Base-by-base conservation (phyloP, 2,329 filamentous ascomycete species). In the Xylariales sp. region DNA sequence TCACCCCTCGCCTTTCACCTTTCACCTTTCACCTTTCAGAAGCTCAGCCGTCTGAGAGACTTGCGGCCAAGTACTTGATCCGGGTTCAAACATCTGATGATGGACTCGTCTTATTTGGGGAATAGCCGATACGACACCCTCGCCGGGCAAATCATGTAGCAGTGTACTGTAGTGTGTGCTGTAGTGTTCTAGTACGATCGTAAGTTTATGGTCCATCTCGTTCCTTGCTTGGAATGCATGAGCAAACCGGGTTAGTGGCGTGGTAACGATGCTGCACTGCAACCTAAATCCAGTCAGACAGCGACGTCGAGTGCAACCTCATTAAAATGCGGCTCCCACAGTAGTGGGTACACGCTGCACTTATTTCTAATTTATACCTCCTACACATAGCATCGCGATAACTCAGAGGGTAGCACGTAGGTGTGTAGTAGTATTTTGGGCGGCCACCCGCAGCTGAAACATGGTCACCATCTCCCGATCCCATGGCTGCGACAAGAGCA, bases 321-420 rank as follows among this genome's bases (percentile, higher is more conserved):
- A 53, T 58, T 54, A 30, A 18, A 57, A 65, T 69, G 67, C 67
- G 67, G 67, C 67, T 69, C 67, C 67, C 49, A 46, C 30, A 32
- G 30, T 32, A 36, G 62, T 63, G 63, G 66, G 41, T 65, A 61
- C 53, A 12, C 43, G 14, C 45, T 39, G 34, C 36, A 36, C 18
- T 14, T 67, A 53, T 64, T 60, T 59, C 65, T 60, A 43, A 46
- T 59, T 59, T 39, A 46, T 60, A 54, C 32, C 39, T 62, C 43
- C 9, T n/a, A 52, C 48, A 43, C 39, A 41, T 53, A 5, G 18
- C 34, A 43, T 34, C 14, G 28, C 12, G 46, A 49, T 7, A 18
- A 32, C 28, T 56, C 23, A 39, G 53, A 56, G 23, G 39, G 54
- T 14, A 10, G 39, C 39, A 41, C 36, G 34, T 48, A 14, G 23